Evolutionary conservation across 2,329 filamentous ascomycete species (phyloP), one percentile per base, ranked within the genome.

Genomic region (Cytospora mali): DNA sequence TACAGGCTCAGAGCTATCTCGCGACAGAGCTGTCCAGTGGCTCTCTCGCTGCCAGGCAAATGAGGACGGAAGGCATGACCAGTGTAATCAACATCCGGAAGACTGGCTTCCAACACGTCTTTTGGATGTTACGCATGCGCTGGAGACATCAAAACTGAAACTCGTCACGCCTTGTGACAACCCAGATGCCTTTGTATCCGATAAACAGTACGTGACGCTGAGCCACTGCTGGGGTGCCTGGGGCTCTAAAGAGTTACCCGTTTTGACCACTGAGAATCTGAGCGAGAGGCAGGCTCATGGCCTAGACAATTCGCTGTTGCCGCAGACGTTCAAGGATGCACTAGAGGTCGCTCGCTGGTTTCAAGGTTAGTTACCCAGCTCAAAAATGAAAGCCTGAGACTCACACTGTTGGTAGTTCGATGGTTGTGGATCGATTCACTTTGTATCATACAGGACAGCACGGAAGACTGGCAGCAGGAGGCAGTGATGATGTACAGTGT

Each of bases 401-500:
- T 51, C 10, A 62, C 60, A 10, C 16, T 42, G 27, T 54, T 52
- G 1, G n/a, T 14, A 25, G 42, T 60, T 6, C 55, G 58, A 28
- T 66, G 52, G 35, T 50, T 66, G 6, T 60, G 57, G 57, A 60
- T 60, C n/a, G 57, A 60, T 18, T 59, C 57, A 27, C 33, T 59
- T 2, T 59, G 49, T 27, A 59, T 65, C 23, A n/a, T 64, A 28
- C 64, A 66, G 29, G 56, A 66, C 18, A 57, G 51, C n/a, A 13
- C 49, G 4, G 25, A 49, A 7, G 64, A 66, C n/a, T 66, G 64
- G 64, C 48, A 58, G 16, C 33, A 33, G 5, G 62, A 66, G 55
- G 58, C 64, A 4, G 55, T 62, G n/a, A 58, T 53, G 25, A 66
- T 66, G 64, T 52, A 55, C 31, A 51, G n/a, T 28, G 27, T 65